Evolutionary conservation across 768 basidiomycete species (phyloP).

Genomic region (Mycena sanguinolenta): DNA sequence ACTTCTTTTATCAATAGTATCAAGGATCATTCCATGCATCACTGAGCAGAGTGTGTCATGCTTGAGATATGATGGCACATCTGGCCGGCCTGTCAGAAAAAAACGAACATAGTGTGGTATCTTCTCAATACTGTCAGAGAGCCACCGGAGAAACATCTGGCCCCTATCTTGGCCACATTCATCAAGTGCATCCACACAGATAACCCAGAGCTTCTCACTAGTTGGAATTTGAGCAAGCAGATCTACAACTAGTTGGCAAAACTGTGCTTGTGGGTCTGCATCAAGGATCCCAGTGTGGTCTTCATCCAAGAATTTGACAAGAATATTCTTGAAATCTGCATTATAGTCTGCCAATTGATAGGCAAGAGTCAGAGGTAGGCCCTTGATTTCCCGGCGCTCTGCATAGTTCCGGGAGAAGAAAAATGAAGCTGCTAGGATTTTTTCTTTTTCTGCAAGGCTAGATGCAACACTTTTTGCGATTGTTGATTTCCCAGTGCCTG

Average conservation of each 20-base stretch:
- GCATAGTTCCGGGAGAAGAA: conserved; percentile 20
- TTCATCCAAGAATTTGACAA: conserved; percentile 6
- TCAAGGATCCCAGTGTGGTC: conserved; percentile 9
- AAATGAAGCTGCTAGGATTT: conserved; percentile 19
- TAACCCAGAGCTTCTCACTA: neutral
- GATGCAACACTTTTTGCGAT: conserved; percentile 19
- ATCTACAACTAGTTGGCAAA: conserved; percentile 16
- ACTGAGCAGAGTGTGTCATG: neutral
- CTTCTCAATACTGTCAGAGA: neutral
- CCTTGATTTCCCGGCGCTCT: neutral
- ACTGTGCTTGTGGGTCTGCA: conserved; percentile 7
- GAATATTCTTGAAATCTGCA: conserved; percentile 8
- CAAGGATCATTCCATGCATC: neutral
- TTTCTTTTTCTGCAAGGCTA: conserved; percentile 6
- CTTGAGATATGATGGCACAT: conserved; percentile 17
- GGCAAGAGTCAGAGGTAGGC: conserved; percentile 3
- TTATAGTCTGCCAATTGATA: conserved; percentile 19
- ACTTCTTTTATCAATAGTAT: neutral
- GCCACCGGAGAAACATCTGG: conserved; percentile 18
- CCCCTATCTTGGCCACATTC: conserved; percentile 23
- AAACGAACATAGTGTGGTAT: conserved; percentile 14
- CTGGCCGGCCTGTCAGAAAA: conserved; percentile 24
- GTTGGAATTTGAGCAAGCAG: conserved; percentile 2
- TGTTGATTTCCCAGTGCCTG: conserved; percentile 23
- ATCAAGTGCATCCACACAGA: conserved; percentile 9